Base-by-base conservation (phyloP, 345 rosid genomes). In the Dovyalis caffra region DNA sequence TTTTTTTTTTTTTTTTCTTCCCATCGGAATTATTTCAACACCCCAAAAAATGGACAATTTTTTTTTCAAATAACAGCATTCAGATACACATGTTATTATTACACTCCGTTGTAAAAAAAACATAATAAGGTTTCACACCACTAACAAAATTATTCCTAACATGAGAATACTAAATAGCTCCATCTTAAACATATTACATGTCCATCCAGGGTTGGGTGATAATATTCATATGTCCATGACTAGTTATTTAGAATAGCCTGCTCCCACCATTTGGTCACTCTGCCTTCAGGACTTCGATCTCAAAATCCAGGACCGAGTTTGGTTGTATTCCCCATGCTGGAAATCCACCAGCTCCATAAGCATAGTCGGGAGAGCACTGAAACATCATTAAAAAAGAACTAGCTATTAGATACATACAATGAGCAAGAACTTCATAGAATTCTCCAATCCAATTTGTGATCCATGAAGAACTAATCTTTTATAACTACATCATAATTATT, bases 341-440 rank as follows among this genome's bases (percentile, higher is more conserved):
- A 82, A 92, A 95, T 71, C 97, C 99, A 78, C 78, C 62, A 58
- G 97, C 64, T 26, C 99, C 99, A 83, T 92, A 95, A 9, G 97
- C 99, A 70, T 91, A 92, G 82, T 95, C 97, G 4, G 99, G 94
- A 57, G 97, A 80, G 85, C 99, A 95, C 97, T 92, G 88, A 74
- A 84, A 72, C 75, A 49, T 68, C 81, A 81, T 47, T 9, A 12
- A 77, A 61, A 34, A 47, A 68, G 15, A 33, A 77, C 63, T 61
- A 66, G 69, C 31, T 2, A 1, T 5, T 51, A 16, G 1, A 33
- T 16, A 16, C 2, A 58, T 16, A n/a, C 20, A 29, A 29, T 2
- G 16, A 38, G 23, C 25, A 38, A 58, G 16, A 29, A 18, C 20
- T 47, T 45, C 2, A 4, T 7, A 62, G 3, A 49, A 3, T 49